Base-by-base conservation (phyloP, 345 rosid species). In the Ceriops decandra region DNA sequence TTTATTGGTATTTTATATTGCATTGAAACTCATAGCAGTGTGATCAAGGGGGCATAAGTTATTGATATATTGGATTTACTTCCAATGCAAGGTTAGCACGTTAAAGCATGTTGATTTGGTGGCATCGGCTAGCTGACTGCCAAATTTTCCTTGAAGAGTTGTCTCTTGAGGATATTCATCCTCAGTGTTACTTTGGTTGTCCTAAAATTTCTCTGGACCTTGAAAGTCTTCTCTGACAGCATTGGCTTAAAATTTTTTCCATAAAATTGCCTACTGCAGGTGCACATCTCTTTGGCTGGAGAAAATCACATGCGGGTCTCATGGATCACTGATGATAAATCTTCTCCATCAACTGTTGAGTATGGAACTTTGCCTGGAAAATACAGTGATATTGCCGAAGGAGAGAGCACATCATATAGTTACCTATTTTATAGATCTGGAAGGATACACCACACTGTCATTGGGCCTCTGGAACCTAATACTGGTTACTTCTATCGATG, bases 371-470 rank as follows among this genome's bases (percentile, higher is more conserved):
- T 82, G 0, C 83, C 97, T 2, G 97, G 97, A 64, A 78, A 64
- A 75, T 90, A 95, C 80, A 76, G 42, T 19, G 75, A 53, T 36
- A 56, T 32, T 21, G 77, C 83, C 62, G 79, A 77, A 67, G 99
- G 99, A 75, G 97, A 87, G 77, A 84, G 92, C 84, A 90, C 96
- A 0, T 84, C 88, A 10, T 95, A 95, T 64, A 83, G 76, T 68
- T 91, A 87, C 68, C 58, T 95, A 15, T 57, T 95, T 10, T 95
- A 95, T 69, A 87, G 56, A 46, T 95, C 98, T 6, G 99, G 99
- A 69, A 85, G 85, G 89, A 91, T 95, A 82, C 99, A 95, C 60
- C 96, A 90, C 62, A 78, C 88, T 0, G 89, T 87, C 57, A 86
- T 92, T 53, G 98, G 99, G 21, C 99, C 98, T 5, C 77, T 95